Base-by-base conservation (phyloP, 2,329 filamentous ascomycete genomes). In the Lomentospora prolificans region DNA sequence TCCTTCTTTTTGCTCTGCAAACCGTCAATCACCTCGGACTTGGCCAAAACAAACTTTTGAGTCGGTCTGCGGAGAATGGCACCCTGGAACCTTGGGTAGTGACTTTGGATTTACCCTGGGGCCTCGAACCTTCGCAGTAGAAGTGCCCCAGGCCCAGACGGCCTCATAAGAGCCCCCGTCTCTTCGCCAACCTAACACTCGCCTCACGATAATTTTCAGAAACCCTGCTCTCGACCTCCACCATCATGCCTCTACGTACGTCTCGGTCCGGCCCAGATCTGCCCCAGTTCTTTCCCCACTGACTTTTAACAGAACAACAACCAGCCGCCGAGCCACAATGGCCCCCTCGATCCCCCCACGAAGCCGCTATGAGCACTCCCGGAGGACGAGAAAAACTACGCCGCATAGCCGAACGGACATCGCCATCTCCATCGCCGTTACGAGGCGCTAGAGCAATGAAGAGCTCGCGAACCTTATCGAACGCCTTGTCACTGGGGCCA, bases 351-450 rank as follows among this genome's bases (percentile, higher is more conserved):
- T 86, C 83, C 56, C 84, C 84, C 44, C 80, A 80, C 66, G 83
- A 86, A 65, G 82, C 74, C 53, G 74, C 86, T 19, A 65, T 84
- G 36, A 77, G 79, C 66, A 84, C 91, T 3, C 92, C 92, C 1
- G 82, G 85, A 61, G 92, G 90, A 55, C 86, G 90, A 63, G 83
- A 86, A 66, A 85, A 84, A 67, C 82, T 89, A 64, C 80, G 86
- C 66, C 81, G 85, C 58, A 75, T 86, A 63, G 79, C 82, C 61
- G 80, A 84, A 60, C 81, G 81, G 62, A 77, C 77, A 36, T 85
- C 87, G 25, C 85, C 85, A 1, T 86, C 85, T 1, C 82, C 84
- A 0, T 89, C 87, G 1, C 85, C 87, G 0, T 72, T 64, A 8
- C 57, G 59, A 7, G 30, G 53, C 12, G n/a, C 51, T n/a, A 60